Conservation (phyloP, 2,329 filamentous ascomycete species). For the Colletotrichum camelliae region DNA sequence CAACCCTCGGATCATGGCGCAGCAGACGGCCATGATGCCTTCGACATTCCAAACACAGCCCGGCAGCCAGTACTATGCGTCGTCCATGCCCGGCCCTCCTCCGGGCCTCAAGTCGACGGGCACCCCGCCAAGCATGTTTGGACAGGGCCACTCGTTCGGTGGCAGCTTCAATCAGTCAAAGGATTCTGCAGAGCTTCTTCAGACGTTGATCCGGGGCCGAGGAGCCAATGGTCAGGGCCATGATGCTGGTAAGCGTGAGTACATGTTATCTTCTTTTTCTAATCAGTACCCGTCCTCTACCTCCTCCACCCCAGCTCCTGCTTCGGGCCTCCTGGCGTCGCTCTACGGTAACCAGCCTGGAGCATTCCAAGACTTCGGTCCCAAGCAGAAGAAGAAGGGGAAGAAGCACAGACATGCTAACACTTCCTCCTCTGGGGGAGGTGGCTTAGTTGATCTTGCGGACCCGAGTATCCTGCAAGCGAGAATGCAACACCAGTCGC, state of each 20-base stretch:
- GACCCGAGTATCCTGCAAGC: constrained; percentile 99
- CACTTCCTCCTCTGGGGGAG: constrained; percentile 99
- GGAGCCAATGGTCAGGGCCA: constrained; percentile 73
- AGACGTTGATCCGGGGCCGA: constrained; percentile 79
- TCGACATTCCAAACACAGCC: constrained; percentile 64
- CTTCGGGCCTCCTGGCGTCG: constrained; percentile 88
- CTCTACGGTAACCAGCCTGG: constrained; percentile 88
- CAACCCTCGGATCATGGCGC: constrained; percentile 81
- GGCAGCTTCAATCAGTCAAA: constrained; percentile 75
- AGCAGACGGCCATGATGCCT: constrained; percentile 88
- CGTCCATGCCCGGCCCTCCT: constrained; percentile 88
- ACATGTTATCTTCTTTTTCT: constrained; percentile 90
- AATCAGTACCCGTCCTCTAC: constrained; percentile 84
- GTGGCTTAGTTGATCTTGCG: constrained; percentile 99
- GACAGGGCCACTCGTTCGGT: constrained; percentile 85
- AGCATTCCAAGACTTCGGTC: constrained; percentile 88
- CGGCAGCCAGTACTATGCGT: constrained; percentile 77
- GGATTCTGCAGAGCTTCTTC: constrained; percentile 78
- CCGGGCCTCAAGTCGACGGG: constrained; percentile 94
- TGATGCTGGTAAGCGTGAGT: constrained; percentile 98
- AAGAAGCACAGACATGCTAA: constrained; percentile 99
- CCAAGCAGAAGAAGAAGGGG: constrained; percentile 99
- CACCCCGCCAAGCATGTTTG: constrained; percentile 94
- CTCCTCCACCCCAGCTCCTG: constrained; percentile 84
- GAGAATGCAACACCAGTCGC: constrained; percentile 88